A percentile compares a stretch with the other conserved stretches of the same genome.
phyloP scores from a whole-genome alignment of 805 yeast genomes.

The Zygosaccharomyces kombuchaensis region DNA sequence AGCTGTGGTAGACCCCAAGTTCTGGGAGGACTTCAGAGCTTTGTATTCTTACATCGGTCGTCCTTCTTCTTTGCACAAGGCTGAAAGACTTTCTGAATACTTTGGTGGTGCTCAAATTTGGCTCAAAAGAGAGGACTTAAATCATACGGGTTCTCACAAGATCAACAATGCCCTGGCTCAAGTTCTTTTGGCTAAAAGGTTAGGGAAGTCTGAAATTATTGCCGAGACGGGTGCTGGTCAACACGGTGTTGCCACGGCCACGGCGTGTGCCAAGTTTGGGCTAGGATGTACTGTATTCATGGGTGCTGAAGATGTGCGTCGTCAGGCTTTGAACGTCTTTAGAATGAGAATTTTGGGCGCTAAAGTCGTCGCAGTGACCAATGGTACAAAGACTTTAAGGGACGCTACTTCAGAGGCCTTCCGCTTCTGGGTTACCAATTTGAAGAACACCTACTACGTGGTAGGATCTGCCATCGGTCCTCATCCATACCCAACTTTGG shows the following conservation, averaged over 20 bases:
- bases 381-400: conserved; percentile 93
- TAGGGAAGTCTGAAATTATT: conserved; percentile 71
- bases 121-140: conserved; percentile 95
- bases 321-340: conserved; percentile 97
- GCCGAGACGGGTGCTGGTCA: conserved; percentile 95
- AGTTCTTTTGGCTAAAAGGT: conserved; percentile 70
- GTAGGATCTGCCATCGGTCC: conserved; percentile 99
- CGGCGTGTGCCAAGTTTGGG: conserved; percentile 91
- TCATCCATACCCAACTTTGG: conserved; percentile 97
- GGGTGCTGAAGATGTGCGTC: conserved; percentile 99
- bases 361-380: conserved; percentile 84
- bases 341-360: conserved; percentile 97
- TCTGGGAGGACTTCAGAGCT: conserved; percentile 88
- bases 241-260: conserved; percentile 91
- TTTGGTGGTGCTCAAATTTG: conserved; percentile 96
- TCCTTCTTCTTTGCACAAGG: conserved; percentile 88
- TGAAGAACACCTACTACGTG: conserved; percentile 84
- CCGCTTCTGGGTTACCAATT: conserved; percentile 88
- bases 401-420: conserved; percentile 98
- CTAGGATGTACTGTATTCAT: conserved; percentile 88
- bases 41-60: conserved; percentile 93
- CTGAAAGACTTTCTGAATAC: conserved; percentile 81
- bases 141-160: conserved; percentile 86
- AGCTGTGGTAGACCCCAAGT: conserved; percentile 82
- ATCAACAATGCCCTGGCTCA: conserved; percentile 83